A percentile compares a stretch with the other conserved stretches of the same genome.
Conservation (phyloP, 257 asterid species). For the Lycium ferocissimum region DNA sequence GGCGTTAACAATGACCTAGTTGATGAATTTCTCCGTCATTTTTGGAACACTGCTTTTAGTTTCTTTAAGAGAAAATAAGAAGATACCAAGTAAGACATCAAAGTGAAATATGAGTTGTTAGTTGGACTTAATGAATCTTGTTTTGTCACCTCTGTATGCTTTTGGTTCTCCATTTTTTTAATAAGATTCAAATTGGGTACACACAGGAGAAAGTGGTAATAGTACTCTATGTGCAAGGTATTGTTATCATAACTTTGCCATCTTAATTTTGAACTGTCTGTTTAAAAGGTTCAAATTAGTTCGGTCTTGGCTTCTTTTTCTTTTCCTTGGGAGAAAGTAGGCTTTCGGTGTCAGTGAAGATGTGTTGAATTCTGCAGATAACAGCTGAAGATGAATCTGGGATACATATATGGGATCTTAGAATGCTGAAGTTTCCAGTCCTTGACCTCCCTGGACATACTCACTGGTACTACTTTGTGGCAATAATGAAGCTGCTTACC, state of each 20-base stretch:
- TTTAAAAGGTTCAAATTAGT: background rate
- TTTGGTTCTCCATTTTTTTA: background rate
- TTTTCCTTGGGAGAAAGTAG: conserved; percentile 25
- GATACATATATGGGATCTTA: conserved; percentile 90
- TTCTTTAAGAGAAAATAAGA: background rate
- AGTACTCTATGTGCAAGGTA: background rate
- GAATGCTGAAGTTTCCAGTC: conserved; percentile 77
- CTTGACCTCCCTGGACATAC: conserved; percentile 95
- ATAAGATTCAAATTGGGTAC: conserved; percentile 5
- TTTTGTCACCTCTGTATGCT: background rate
- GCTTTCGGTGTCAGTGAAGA: conserved; percentile 26
- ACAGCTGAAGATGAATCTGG: conserved; percentile 99
- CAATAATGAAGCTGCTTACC: conserved; percentile 15
- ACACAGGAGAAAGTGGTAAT: background rate
- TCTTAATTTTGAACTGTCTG: background rate
- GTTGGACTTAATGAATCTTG: background rate
- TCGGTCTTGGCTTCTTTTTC: background rate
- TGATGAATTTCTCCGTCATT: background rate
- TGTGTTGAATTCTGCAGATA: conserved; percentile 57
- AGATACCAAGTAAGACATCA: conserved; percentile 19
- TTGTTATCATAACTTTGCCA: background rate
- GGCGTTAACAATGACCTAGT: background rate
- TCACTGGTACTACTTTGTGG: conserved; percentile 72
- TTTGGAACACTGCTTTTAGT: background rate
- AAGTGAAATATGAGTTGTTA: conserved; percentile 23